These are phyloP conservation scores for Russula dissimulans DNA, from an alignment of 768 basidiomycete species.

Conservation along the genomic window DNA sequence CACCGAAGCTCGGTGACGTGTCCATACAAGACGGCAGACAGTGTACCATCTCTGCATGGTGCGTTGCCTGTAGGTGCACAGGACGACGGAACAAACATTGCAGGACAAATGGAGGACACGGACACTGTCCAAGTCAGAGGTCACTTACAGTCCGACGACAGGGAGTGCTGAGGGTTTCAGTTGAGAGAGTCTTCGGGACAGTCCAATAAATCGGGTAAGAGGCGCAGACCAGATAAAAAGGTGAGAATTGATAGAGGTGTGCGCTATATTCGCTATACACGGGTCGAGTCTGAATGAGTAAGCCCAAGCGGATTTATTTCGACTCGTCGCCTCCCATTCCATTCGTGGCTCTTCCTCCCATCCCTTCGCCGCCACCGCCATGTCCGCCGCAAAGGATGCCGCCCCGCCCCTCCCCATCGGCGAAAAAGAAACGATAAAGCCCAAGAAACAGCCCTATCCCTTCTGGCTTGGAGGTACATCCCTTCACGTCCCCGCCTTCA, in stretches of 20 bases:
- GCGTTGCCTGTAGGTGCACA: background rate
- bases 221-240: background rate
- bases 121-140: background rate
- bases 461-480: constrained; percentile 71
- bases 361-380: background rate
- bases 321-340: background rate
- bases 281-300: background rate
- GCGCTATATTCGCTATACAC: constrained; percentile 5
- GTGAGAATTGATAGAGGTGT: background rate
- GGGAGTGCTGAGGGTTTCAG: background rate
- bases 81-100: background rate
- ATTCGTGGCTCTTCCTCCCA: background rate
- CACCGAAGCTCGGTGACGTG: constrained; percentile 3
- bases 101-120: background rate
- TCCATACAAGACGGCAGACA: background rate
- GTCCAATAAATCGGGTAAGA: constrained; percentile 3
- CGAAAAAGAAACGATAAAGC: constrained; percentile 7
- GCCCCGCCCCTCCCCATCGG: constrained; percentile 10
- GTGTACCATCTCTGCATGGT: too few relatives aligned
- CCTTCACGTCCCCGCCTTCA: background rate
- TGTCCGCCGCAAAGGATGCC: constrained; percentile 11
- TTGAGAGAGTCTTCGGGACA: background rate
- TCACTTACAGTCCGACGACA: too few relatives aligned
- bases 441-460: constrained; percentile 66
- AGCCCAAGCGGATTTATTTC: background rate